A percentile compares a stretch with the other conserved stretches of the same genome.
Evolutionary conservation across 352 stramenopile species (phyloP).

Genomic region (Phytophthora sp.): DNA sequence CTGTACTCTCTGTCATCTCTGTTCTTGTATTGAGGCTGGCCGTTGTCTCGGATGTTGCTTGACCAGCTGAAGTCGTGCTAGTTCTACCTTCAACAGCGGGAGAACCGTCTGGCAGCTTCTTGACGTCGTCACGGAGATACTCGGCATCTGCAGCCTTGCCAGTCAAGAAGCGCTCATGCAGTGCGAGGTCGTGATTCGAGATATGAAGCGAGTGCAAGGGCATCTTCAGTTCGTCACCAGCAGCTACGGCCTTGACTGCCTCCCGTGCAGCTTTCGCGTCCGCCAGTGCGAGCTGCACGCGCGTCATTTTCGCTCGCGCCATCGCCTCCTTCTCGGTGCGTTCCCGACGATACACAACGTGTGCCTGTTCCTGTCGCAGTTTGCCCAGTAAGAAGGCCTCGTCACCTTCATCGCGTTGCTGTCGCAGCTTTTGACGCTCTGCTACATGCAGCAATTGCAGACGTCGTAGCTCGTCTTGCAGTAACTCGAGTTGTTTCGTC

Average conservation of each 20-base stretch:
- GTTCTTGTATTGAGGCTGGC: neutral
- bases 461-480: constrained; percentile 61
- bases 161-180: constrained; percentile 74
- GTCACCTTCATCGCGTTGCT: constrained; percentile 70
- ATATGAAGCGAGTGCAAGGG: constrained; percentile 63
- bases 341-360: constrained; percentile 54
- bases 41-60: constrained; percentile 28
- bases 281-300: constrained; percentile 31
- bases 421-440: constrained; percentile 62
- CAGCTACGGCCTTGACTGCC: constrained; percentile 16
- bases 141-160: constrained; percentile 66
- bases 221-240: constrained; percentile 49
- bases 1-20: neutral
- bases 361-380: constrained; percentile 57
- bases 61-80: constrained; percentile 18
- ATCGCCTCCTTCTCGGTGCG: constrained; percentile 49
- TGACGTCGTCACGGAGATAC: constrained; percentile 56
- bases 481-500: constrained; percentile 57
- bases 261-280: constrained; percentile 31
- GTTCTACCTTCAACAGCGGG: neutral
- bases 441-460: constrained; percentile 68
- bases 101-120: neutral
- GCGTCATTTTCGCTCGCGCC: constrained; percentile 42
- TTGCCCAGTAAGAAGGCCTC: constrained; percentile 68
- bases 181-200: constrained; percentile 70